Percentiles rank a stretch among this genome's conserved stretches.
phyloP scores from a whole-genome alignment of 2,329 filamentous ascomycete species.

The Trichoderma aggressivum region DNA sequence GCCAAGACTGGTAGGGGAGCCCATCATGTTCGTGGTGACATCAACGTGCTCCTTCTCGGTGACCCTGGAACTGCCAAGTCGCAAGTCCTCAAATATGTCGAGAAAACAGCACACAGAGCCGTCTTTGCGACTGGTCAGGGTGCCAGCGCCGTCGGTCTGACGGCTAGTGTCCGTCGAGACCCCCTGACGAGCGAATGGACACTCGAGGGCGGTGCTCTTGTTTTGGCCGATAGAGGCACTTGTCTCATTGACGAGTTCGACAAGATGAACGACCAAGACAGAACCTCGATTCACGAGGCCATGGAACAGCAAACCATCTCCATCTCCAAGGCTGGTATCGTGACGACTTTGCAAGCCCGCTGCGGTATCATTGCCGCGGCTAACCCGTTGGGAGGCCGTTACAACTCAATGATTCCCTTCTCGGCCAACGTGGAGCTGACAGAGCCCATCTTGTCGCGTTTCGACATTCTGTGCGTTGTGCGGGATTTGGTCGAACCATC shows the following conservation, averaged over 20 bases:
- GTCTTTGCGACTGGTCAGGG: constrained; percentile 98
- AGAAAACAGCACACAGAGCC: constrained; percentile 93
- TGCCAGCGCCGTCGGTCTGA: constrained; percentile 94
- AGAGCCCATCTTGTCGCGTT: constrained; percentile 95
- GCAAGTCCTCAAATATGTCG: constrained; percentile 93
- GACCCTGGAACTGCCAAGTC: constrained; percentile 98
- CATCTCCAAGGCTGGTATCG: constrained; percentile 97
- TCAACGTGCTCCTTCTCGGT: constrained; percentile 93
- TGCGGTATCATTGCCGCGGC: constrained; percentile 96
- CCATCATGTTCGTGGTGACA: constrained; percentile 91
- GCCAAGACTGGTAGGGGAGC: constrained; percentile 86
- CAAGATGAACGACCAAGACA: constrained; percentile 99
- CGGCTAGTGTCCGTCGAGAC: constrained; percentile 91
- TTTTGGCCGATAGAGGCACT: constrained; percentile 90
- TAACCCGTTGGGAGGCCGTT: constrained; percentile 92
- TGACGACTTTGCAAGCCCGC: constrained; percentile 91
- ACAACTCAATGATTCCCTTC: constrained; percentile 95
- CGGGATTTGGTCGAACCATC: constrained; percentile 89
- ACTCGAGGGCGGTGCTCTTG: constrained; percentile 89
- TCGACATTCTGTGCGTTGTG: constrained; percentile 95
- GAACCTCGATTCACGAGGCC: constrained; percentile 97
- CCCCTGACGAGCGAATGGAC: constrained; percentile 97
- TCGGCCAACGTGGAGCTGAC: constrained; percentile 95
- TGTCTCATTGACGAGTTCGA: constrained; percentile 99
- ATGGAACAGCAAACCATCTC: constrained; percentile 99